phyloP scores from a whole-genome alignment of 2,329 filamentous ascomycete genomes.

The Pyrenophora teres region DNA sequence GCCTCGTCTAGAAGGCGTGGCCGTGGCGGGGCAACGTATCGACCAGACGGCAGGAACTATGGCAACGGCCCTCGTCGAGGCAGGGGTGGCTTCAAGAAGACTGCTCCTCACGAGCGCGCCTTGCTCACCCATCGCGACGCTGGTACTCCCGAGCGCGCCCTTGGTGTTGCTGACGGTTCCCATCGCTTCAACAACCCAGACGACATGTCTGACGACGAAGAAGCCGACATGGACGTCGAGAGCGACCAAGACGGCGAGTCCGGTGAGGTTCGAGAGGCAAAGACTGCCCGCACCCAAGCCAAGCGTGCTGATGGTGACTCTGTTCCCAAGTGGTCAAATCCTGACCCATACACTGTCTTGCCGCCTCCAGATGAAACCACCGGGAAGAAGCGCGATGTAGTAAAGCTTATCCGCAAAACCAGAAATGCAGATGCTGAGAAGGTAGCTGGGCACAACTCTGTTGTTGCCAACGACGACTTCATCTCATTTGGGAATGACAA shows the following conservation, averaged over 20 bases:
- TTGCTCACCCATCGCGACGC: constrained; percentile 51
- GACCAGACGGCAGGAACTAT: constrained; percentile 24
- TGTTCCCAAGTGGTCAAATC: constrained; percentile 88
- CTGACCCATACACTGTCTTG: constrained; percentile 87
- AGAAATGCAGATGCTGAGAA: constrained; percentile 64
- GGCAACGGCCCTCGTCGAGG: constrained; percentile 21
- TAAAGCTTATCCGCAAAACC: constrained; percentile 89
- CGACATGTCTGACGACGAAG: constrained; percentile 48
- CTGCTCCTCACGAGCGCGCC: constrained; percentile 51
- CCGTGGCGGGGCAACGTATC: constrained; percentile 21
- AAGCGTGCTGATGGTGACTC: constrained; percentile 39
- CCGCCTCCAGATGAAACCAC: constrained; percentile 75
- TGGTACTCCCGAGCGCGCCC: constrained; percentile 51
- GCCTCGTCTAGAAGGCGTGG: constrained; percentile 19
- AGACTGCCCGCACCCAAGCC: constrained; percentile 27
- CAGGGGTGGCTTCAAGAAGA: constrained; percentile 27
- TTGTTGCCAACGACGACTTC: constrained; percentile 71
- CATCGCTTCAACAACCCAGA: constrained; percentile 49
- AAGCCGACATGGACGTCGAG: constrained; percentile 40
- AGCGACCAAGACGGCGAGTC: constrained; percentile 17
- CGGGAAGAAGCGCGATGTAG: constrained; percentile 81
- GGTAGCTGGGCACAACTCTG: constrained; percentile 57
- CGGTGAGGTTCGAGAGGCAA: constrained; percentile 25
- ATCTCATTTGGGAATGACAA: constrained; percentile 72
- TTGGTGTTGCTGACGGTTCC: constrained; percentile 50